phyloP scores from a whole-genome alignment of 2,329 filamentous ascomycete genomes.

The Tolypocladium sp. region DNA sequence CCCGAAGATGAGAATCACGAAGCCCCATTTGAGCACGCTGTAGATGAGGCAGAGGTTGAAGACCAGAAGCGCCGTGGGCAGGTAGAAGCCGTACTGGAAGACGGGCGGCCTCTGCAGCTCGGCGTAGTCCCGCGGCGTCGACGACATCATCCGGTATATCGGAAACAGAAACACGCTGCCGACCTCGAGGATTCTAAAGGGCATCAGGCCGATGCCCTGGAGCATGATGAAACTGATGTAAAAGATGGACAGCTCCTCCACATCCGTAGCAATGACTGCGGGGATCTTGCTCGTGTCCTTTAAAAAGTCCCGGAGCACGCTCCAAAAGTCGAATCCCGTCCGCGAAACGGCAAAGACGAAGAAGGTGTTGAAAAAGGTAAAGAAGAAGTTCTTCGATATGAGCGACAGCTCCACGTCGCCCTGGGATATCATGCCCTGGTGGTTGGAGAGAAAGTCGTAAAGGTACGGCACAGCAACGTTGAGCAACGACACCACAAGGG shows the following conservation, averaged over 20 bases:
- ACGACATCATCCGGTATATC: slow-evolving; percentile 66
- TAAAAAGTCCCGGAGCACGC: slow-evolving; percentile 62
- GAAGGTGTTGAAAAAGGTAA: slow-evolving; percentile 98
- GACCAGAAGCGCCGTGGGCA: slow-evolving; percentile 84
- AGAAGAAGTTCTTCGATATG: slow-evolving; percentile 99
- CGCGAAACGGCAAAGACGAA: slow-evolving; percentile 85
- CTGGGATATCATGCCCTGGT: slow-evolving; percentile 90
- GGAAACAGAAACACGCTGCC: slow-evolving; percentile 80
- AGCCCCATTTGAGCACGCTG: slow-evolving; percentile 73
- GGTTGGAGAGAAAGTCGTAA: slow-evolving; percentile 85
- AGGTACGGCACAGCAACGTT: slow-evolving; percentile 87
- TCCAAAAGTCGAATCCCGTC: slow-evolving; percentile 68
- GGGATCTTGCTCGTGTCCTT: slow-evolving; percentile 74
- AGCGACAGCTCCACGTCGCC: slow-evolving; percentile 90
- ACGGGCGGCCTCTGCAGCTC: slow-evolving; percentile 72
- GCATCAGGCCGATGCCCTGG: slow-evolving; percentile 87
- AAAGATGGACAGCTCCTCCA: slow-evolving; percentile 69
- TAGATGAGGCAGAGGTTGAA: slow-evolving; percentile 96
- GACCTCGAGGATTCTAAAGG: slow-evolving; percentile 83
- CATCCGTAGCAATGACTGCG: slow-evolving; percentile 62
- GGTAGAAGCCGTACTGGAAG: slow-evolving; percentile 93
- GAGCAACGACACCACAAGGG: slow-evolving; percentile 73
- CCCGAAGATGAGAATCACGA: slow-evolving; percentile 72
- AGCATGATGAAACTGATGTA: slow-evolving; percentile 93
- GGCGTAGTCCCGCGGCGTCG: slow-evolving; percentile 82